Base-by-base conservation (phyloP, 441 rosid genomes). In the Populus trichocarpa region DNA sequence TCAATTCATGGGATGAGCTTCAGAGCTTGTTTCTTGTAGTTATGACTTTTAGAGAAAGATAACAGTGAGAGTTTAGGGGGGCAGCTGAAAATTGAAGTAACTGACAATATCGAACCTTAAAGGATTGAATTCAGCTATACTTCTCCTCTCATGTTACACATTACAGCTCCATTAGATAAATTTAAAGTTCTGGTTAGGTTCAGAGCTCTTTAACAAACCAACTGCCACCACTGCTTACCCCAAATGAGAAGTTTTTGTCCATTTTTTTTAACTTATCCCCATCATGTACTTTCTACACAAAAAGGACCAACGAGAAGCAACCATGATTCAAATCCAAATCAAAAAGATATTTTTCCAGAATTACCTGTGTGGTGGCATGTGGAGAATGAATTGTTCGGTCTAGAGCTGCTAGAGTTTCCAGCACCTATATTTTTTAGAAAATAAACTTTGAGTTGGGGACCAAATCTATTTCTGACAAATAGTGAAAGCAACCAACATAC, bases 351-450 rank as follows among this genome's bases (percentile, higher is more conserved):
- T 32, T 78, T 38, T 63, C 28, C 67, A 76, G 74, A 73, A 35
- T 81, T 87, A 94, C 99, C 98, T 93, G 99, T 69, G 98, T 91
- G 75, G 92, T 89, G 77, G 98, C 99, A 88, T 95, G 97, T 35
- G 99, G 99, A 82, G 99, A 97, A 86, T 93, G 91, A 73, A 97
- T 97, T 78, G 95, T 92, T 79, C 98, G 93, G 80, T 97, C 99
- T 78, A 97, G 84, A 83, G 98, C 91, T 25, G 99, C 87, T 82
- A 97, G 86, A 84, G 99, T 97, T 86, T 97, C 99, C 90, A 97
- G 86, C 33, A 97, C 98, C 99, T 94, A 81, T 64, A 86, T 79
- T 81, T 75, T 64, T 82, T 78, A 13, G 12, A 67, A 23, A 65
- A 72, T 75, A 33, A 77, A 73, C 73, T 65, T 77, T 53, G 69